A percentile compares a stretch with the other conserved stretches of the same genome.
phyloP scores from a whole-genome alignment of 1,284 basidiomycete species.

The Pascua guehoae region DNA sequence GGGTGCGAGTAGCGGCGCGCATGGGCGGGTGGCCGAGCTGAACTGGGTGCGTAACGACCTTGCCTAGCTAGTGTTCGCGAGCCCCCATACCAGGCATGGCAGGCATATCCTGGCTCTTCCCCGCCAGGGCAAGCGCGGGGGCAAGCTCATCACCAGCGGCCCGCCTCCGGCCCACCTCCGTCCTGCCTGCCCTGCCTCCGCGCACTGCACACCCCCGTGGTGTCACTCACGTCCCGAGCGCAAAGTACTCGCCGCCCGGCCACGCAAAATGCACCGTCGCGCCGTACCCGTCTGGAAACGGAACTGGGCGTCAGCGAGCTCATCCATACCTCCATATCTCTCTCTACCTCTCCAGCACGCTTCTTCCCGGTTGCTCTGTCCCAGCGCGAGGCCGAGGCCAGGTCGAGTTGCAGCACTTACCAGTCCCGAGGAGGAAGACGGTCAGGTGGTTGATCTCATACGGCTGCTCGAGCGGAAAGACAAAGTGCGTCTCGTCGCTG shows the following conservation, averaged over 20 bases:
- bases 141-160: too few relatives aligned
- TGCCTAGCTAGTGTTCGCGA: too few relatives aligned
- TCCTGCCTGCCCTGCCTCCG: too few relatives aligned
- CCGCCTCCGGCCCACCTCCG: too few relatives aligned
- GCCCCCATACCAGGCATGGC: too few relatives aligned
- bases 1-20: too few relatives aligned
- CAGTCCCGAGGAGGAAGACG: conserved; percentile 78
- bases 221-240: conserved; percentile 73
- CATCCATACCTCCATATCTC: too few relatives aligned
- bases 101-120: too few relatives aligned
- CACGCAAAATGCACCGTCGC: conserved; percentile 86
- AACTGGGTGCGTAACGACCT: neutral
- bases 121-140: too few relatives aligned
- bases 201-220: neutral
- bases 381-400: too few relatives aligned
- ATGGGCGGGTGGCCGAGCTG: conserved; percentile 1
- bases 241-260: conserved; percentile 81
- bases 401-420: conserved; percentile 51
- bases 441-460: conserved; percentile 82
- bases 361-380: too few relatives aligned
- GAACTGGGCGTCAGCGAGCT: conserved; percentile 4
- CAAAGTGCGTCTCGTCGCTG: conserved; percentile 71
- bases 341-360: too few relatives aligned
- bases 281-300: conserved; percentile 84
- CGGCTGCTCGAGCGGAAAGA: conserved; percentile 72